Evolutionary conservation across 2,329 filamentous ascomycete genomes (phyloP), one percentile per base, ranked within the genome.

Genomic region (Hymenoscyphus fructigenus): DNA sequence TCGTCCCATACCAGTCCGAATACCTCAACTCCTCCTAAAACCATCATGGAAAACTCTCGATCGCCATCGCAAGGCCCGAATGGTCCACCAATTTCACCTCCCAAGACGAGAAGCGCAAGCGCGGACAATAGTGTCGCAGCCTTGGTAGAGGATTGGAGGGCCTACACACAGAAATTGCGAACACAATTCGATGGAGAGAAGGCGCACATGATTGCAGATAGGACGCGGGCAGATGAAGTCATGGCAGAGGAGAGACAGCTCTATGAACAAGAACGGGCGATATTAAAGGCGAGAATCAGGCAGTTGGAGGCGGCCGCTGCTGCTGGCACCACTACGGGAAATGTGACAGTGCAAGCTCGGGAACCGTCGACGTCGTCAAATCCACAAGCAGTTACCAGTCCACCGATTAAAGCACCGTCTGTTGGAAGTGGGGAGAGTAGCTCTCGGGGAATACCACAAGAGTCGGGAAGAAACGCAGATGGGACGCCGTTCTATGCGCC

Each of bases 401-500:
- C 53, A 20, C 12, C 47, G 12, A 26, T 23, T 9, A 53, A 26
- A 12, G 47, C 47, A 26, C 47, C 67, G 5, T 53, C 55, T 0
- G 38, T 62, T 29, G 64, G 70, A n/a, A 73, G 70, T 62, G 34
- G 66, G 10, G 67, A 70, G 29, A 57, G 64, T 20, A 59, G 59
- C 15, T 32, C 41, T 38, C 61, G 32, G 44, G 57, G 53, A 10
- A 67, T 75, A 10, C 71, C 73, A 34, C 75, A 76, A 65, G 75
- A 76, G 63, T 75, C 75, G 10, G 75, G 75, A 23, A 67, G 75
- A 47, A 71, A 76, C 65, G 68, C 69, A 34, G 74, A 76, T 65
- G 75, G 75, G 12, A 71, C 61, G 5, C 73, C 73, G 12, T 76
- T 75, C 59, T 76, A 76, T 59, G 75, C 74, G 17, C 75, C 74